Evolutionary conservation across 352 stramenopile genomes (phyloP).

Genomic region (Thraustotheca clavata): DNA sequence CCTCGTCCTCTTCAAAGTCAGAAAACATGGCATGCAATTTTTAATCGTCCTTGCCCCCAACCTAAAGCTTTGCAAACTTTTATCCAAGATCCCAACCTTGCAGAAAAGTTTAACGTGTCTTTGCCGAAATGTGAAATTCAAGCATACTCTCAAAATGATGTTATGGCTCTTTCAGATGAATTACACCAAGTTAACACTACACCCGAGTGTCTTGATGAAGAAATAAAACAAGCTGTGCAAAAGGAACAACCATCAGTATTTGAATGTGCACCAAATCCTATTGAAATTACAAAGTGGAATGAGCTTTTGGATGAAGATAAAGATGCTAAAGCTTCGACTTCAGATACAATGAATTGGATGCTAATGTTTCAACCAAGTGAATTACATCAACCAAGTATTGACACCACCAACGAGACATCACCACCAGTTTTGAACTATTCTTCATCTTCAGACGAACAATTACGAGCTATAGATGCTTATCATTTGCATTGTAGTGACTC

Average conservation of each 20-base stretch:
- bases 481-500: background rate
- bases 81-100: constrained; percentile 20
- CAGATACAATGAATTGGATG: too few relatives aligned
- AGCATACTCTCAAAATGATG: background rate
- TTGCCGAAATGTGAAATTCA: background rate
- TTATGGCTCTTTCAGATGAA: background rate
- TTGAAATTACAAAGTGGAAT: constrained; percentile 1
- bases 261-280: background rate
- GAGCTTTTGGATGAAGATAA: constrained; percentile 10
- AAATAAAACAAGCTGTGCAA: background rate
- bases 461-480: background rate
- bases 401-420: too few relatives aligned
- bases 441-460: background rate
- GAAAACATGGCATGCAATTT: constrained; percentile 15
- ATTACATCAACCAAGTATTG: too few relatives aligned
- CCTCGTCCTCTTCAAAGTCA: background rate
- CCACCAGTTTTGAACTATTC: too few relatives aligned
- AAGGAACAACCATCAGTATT: background rate
- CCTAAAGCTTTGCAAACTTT: constrained; percentile 6
- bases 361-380: too few relatives aligned
- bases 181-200: background rate
- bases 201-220: background rate
- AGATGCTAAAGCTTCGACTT: too few relatives aligned
- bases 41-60: background rate
- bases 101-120: constrained; percentile 13